Evolutionary conservation across 139 green algal species (phyloP).

Genomic region (Yamagishiella unicocca): DNA sequence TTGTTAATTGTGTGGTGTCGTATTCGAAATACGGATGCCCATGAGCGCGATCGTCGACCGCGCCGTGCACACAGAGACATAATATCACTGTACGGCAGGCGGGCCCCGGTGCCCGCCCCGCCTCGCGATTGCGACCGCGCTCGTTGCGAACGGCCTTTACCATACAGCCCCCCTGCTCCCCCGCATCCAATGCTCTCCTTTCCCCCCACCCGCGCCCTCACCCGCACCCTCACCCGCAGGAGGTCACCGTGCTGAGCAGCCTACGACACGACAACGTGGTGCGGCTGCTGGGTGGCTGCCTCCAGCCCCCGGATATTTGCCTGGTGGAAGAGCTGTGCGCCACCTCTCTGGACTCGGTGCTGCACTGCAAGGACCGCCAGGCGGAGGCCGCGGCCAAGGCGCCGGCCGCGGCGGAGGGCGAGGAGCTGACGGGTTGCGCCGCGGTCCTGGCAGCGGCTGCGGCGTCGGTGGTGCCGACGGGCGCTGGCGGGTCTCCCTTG

Average conservation of each 20-base stretch:
- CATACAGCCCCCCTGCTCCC: too few species aligned
- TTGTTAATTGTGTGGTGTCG: too few species aligned
- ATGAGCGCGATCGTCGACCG: too few species aligned
- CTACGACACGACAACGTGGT: conserved; percentile 68
- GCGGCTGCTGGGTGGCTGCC: conserved; percentile 51
- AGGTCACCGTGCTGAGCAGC: conserved; percentile 38
- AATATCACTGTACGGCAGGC: too few species aligned
- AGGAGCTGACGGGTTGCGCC: too few species aligned
- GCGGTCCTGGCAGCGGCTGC: not conserved
- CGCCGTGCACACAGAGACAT: too few species aligned
- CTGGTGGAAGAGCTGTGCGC: conserved; percentile 57
- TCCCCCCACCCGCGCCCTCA: too few species aligned
- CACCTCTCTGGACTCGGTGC: conserved; percentile 29
- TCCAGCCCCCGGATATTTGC: conserved; percentile 57
- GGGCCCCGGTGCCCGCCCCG: too few species aligned
- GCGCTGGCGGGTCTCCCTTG: not conserved
- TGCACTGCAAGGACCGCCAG: not conserved
- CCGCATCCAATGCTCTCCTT: too few species aligned
- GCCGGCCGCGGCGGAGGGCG: not conserved
- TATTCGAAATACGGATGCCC: too few species aligned
- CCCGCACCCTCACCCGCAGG: not conserved
- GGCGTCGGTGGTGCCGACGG: not conserved
- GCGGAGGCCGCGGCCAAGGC: not conserved
- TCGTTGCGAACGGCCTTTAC: too few species aligned
- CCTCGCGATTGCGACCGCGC: too few species aligned